Conservation (phyloP, 768 basidiomycete species). For the Rhodotorula babjevae region DNA sequence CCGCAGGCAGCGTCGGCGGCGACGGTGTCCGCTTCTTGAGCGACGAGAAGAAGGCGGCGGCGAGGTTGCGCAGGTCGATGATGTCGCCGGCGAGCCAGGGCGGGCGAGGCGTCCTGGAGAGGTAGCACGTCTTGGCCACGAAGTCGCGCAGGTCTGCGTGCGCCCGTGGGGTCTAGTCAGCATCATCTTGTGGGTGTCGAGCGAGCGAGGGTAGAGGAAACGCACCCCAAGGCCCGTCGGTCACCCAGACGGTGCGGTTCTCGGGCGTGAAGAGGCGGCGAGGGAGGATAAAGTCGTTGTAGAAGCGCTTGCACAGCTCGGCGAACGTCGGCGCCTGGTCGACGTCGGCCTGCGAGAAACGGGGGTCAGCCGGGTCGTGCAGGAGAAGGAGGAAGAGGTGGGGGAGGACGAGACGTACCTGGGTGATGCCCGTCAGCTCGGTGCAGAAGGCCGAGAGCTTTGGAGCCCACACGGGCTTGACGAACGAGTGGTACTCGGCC, state of each 20-base stretch:
- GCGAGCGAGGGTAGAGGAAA: background rate
- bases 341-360: conserved; percentile 68
- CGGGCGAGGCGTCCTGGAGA: conserved; percentile 61
- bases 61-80: conserved; percentile 61
- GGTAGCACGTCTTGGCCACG: conserved; percentile 39
- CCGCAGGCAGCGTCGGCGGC: background rate
- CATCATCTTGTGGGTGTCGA: no score
- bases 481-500: conserved; percentile 81
- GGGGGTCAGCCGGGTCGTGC: background rate
- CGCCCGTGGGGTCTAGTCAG: no score
- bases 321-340: conserved; percentile 68
- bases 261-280: conserved; percentile 35
- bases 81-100: conserved; percentile 68
- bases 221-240: conserved; percentile 44
- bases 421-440: conserved; percentile 81
- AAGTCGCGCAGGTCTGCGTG: conserved; percentile 38
- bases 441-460: conserved; percentile 77
- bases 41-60: conserved; percentile 15
- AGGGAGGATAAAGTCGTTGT: conserved; percentile 23
- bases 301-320: conserved; percentile 57
- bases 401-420: conserved; percentile 55
- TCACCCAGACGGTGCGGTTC: conserved; percentile 41
- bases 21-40: background rate
- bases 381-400: background rate
- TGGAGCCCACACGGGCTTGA: conserved; percentile 81